Conservation (phyloP, 805 yeast genomes). For the Saccharomycopsis sp. region DNA sequence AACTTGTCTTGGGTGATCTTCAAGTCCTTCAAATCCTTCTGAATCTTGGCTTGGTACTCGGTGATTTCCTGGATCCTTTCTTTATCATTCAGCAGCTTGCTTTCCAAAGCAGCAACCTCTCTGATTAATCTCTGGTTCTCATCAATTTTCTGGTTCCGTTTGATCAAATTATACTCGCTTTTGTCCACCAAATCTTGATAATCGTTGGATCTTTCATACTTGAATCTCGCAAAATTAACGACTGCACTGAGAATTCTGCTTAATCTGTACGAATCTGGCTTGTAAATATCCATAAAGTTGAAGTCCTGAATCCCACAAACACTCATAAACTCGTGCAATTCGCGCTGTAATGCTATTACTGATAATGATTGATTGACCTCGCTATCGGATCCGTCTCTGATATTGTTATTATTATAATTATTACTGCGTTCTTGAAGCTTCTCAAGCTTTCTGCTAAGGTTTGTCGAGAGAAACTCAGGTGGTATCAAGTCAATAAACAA, state of each 20-base stretch:
- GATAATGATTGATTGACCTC: conserved; percentile 37
- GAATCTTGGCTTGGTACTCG: conserved; percentile 20
- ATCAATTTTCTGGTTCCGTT: conserved; percentile 37
- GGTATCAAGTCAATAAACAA: conserved; percentile 20
- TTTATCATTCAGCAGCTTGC: conserved; percentile 26
- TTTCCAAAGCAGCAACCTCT: conserved; percentile 32
- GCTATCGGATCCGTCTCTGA: conserved; percentile 26
- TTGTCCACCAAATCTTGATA: conserved; percentile 55
- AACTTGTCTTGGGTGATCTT: conserved; percentile 18
- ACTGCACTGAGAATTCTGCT: conserved; percentile 71
- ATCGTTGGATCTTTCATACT: conserved; percentile 69
- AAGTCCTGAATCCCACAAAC: conserved; percentile 78
- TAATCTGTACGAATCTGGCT: conserved; percentile 67
- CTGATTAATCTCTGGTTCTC: conserved; percentile 33
- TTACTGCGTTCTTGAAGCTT: conserved; percentile 32
- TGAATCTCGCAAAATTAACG: conserved; percentile 76
- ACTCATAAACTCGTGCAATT: conserved; percentile 54
- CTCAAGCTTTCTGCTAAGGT: conserved; percentile 57
- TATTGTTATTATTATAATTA: conserved; percentile 15
- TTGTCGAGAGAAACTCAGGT: conserved; percentile 40
- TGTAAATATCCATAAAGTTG: conserved; percentile 61
- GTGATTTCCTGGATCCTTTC: conserved; percentile 22
- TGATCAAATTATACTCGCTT: conserved; percentile 44
- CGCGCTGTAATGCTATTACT: conserved; percentile 51
- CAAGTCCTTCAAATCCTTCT: conserved; percentile 19